Base-by-base conservation (phyloP, 495 filamentous ascomycete species). In the Aspergillus kassunensis region DNA sequence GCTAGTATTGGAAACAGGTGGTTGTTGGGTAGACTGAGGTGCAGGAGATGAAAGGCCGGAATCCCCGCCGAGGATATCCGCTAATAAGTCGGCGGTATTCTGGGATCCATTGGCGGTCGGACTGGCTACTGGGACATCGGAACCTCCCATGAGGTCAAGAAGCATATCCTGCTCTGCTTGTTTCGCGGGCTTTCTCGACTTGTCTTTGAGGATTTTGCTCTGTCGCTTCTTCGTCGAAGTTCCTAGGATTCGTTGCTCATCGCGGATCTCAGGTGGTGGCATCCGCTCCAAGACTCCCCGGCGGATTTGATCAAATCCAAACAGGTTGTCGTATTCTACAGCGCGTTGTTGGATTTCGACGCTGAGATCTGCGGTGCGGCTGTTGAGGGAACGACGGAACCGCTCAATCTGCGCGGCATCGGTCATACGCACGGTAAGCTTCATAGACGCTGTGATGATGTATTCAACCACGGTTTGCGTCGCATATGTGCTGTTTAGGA, bases 321-420 rank as follows among this genome's bases (percentile, higher is more conserved):
- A 97, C 12, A 98, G 78, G 61, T 98, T 97, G 40, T 84, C 84
- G 56, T 96, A 98, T 66, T 98, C 93, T 13, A 95, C 91, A 10
- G 91, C 86, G 61, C 93, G 82, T 68, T 98, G 95, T 64, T 98
- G 93, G 8, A 97, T 87, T 65, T 98, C 93, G 36, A 97, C 83
- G 64, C 95, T 92, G 33, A 98, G 73, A 58, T 90, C 89, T 9
- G 87, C 81, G 21, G 90, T 86, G 53, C 91, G 81, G 51, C 75
- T 78, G 46, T 83, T 78, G 9, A 97, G 75, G 27, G 96, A 75
- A 27, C 89, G 83, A 33, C 89, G 83, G 19, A 97, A 76, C 42
- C 91, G 79, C 62, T 96, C 91, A 30, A 96, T 74, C 66, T 97
- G 91, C 2, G 88, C 77, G 0, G 85, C 74, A 21, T 95, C 90